These are phyloP conservation scores for Ophiocordyceps robertsii DNA, from an alignment of 2,329 filamentous ascomycete species.

Conservation along the genomic window DNA sequence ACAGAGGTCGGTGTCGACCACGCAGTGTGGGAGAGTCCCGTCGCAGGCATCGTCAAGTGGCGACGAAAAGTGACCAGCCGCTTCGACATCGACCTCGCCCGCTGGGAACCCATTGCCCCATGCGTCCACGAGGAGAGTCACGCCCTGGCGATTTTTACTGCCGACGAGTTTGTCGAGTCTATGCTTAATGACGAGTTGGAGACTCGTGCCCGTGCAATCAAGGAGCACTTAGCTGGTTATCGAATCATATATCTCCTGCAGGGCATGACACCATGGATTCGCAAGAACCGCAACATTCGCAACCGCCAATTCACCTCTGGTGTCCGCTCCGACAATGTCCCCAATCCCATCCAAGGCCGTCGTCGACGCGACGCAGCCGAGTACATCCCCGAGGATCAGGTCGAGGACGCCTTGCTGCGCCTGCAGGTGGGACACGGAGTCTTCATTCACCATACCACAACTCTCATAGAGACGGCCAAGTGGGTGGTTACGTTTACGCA, in stretches of 20 bases:
- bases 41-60: constrained; percentile 50
- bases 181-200: constrained; percentile 39
- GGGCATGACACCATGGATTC: constrained; percentile 51
- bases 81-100: constrained; percentile 45
- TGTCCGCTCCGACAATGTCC: constrained; percentile 35
- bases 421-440: constrained; percentile 55
- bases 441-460: constrained; percentile 55
- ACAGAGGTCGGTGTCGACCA: constrained; percentile 33
- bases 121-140: constrained; percentile 44
- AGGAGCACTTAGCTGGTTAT: constrained; percentile 34
- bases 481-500: constrained; percentile 66
- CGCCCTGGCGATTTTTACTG: constrained; percentile 46
- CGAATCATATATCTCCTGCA: constrained; percentile 60
- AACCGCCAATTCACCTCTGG: constrained; percentile 56
- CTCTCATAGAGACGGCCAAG: constrained; percentile 50
- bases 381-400: constrained; percentile 50
- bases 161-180: constrained; percentile 52
- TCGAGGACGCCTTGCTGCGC: constrained; percentile 58
- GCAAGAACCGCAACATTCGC: constrained; percentile 52
- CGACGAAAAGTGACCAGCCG: constrained; percentile 50
- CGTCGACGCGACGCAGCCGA: constrained; percentile 17
- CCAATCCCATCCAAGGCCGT: constrained; percentile 3
- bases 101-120: constrained; percentile 49
- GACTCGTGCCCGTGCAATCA: constrained; percentile 42
- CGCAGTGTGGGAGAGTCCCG: constrained; percentile 27